Evolutionary conservation across 73 alveolate genomes (phyloP).

Genomic region (Urostyla sp.): DNA sequence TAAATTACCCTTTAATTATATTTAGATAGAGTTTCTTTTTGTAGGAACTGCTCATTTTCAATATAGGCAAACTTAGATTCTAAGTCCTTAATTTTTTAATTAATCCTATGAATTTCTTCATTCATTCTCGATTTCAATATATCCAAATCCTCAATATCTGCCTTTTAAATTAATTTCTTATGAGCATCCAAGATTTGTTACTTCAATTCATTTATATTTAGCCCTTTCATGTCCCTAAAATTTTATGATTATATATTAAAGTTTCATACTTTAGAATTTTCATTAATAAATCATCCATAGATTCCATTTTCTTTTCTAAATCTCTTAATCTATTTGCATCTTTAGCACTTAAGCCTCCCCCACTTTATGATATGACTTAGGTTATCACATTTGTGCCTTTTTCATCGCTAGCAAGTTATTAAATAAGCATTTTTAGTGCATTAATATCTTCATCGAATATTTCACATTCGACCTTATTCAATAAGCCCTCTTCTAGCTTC

Average conservation of each 20-base stretch:
- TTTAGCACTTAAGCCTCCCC: conserved; percentile 19
- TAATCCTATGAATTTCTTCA: too few species aligned
- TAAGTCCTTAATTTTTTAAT: too few species aligned
- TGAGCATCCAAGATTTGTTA: neutral
- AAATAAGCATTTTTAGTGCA: neutral
- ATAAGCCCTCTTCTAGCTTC: neutral
- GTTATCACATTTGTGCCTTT: neutral
- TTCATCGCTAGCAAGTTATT: neutral
- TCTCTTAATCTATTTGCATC: conserved; percentile 20
- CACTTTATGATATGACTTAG: conserved; percentile 4
- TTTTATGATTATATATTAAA: neutral
- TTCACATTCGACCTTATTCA: conserved; percentile 21
- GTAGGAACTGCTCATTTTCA: conserved; percentile 1
- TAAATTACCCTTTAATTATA: neutral
- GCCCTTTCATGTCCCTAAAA: conserved; percentile 28
- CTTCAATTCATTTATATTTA: conserved; percentile 29
- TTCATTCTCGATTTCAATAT: neutral
- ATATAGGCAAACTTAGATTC: too few species aligned
- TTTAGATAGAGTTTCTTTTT: neutral
- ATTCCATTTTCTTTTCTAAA: neutral
- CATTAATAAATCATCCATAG: neutral
- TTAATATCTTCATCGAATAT: conserved; percentile 39
- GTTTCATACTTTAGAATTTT: conserved; percentile 19
- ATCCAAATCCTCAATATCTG: conserved; percentile 20
- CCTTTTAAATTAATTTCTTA: neutral